Conservation (phyloP, 495 filamentous ascomycete genomes). For the Glutinoglossum americanum region DNA sequence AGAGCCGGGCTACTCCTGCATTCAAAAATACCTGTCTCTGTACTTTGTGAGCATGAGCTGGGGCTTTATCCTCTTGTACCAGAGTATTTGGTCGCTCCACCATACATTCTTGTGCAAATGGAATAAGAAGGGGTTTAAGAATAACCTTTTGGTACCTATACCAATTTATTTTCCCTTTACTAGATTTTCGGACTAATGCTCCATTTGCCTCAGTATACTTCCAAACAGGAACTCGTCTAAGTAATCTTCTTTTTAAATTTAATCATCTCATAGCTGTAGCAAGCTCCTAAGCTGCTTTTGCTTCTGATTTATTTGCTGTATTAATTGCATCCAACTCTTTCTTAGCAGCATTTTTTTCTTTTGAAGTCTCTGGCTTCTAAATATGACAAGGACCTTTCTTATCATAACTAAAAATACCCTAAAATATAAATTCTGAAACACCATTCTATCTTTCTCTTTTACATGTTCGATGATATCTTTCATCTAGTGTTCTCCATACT, state of each 20-base stretch:
- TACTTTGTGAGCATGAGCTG: constrained; percentile 5
- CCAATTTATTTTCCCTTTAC: constrained; percentile 10
- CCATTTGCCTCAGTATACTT: not conserved
- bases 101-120: constrained; percentile 14
- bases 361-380: not conserved
- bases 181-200: not conserved
- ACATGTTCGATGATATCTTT: constrained; percentile 5
- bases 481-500: constrained; percentile 7
- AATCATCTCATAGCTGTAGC: not conserved
- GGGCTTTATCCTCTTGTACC: not conserved
- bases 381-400: constrained; percentile 6
- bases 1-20: constrained; percentile 7
- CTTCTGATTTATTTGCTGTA: not conserved
- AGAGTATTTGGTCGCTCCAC: constrained; percentile 7
- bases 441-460: constrained; percentile 15
- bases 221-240: not conserved
- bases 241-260: not conserved
- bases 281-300: not conserved
- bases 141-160: constrained; percentile 11
- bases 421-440: constrained; percentile 12
- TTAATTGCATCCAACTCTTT: constrained; percentile 1
- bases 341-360: not conserved
- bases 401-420: constrained; percentile 1
- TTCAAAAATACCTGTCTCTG: constrained; percentile 9
- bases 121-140: constrained; percentile 14